phyloP scores from a whole-genome alignment of 1,284 basidiomycete genomes.

The Singerocomus rubriflavus region DNA sequence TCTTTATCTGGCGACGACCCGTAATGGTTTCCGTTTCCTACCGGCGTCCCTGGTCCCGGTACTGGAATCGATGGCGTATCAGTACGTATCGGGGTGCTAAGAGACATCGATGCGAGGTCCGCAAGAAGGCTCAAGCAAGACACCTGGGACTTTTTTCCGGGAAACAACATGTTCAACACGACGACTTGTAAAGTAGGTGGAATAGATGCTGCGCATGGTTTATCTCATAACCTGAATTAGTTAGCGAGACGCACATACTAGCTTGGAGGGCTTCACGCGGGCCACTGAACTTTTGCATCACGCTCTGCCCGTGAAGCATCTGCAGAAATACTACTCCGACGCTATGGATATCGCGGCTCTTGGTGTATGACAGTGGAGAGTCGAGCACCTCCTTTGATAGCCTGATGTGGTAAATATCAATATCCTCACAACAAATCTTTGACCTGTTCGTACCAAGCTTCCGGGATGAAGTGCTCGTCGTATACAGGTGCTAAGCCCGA shows the following conservation, averaged over 20 bases:
- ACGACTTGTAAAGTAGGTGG: constrained; percentile 48
- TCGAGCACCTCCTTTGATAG: constrained; percentile 66
- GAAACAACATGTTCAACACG: constrained; percentile 56
- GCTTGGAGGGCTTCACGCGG: constrained; percentile 45
- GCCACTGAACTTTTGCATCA: constrained; percentile 46
- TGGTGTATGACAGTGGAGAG: constrained; percentile 66
- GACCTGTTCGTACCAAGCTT: constrained; percentile 50
- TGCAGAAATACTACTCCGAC: constrained; percentile 71
- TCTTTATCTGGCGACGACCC: constrained; percentile 58
- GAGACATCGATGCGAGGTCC: constrained; percentile 33
- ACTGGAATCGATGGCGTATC: constrained; percentile 24
- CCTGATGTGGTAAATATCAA: constrained; percentile 37
- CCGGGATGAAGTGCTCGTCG: constrained; percentile 47
- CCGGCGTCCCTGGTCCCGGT: constrained; percentile 36
- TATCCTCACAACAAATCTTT: not conserved
- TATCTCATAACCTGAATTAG: not conserved
- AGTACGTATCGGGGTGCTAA: constrained; percentile 18
- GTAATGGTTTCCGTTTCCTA: constrained; percentile 37
- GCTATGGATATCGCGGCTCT: constrained; percentile 69
- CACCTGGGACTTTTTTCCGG: constrained; percentile 50
- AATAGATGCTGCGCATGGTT: constrained; percentile 42
- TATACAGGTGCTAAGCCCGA: constrained; percentile 34
- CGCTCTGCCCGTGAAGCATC: constrained; percentile 71
- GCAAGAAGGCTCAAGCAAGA: constrained; percentile 47
- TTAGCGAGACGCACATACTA: constrained; percentile 31